Base-by-base conservation (phyloP, 345 rosid genomes). In the Zanthoxylum bungeanum region DNA sequence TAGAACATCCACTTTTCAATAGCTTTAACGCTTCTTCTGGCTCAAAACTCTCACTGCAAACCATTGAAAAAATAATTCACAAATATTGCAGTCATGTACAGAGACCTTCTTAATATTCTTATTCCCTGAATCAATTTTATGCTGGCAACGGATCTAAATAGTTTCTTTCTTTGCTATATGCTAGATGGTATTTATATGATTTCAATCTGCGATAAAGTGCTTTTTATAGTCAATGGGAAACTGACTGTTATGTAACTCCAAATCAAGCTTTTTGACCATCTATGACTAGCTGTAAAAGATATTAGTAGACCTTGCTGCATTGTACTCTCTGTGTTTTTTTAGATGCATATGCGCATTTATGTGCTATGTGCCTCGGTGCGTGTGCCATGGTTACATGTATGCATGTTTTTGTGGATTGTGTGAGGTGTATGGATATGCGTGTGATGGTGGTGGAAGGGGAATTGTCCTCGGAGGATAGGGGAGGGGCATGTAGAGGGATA, bases 1-100 rank as follows among this genome's bases (percentile, higher is more conserved):
- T 77, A 68, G 60, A 51, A 40, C 61, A 27, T 51, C 52, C 47
- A 27, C 27, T 55, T 46, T 70, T 17, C n/a, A n/a, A 36, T 16
- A 10, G 5, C 27, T 31, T 60, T 12, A 49, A 33, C 25, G 27
- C 49, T 8, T 14, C 31, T 61, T 44, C 4, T 44, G 49, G n/a
- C n/a, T n/a, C n/a, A n/a, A n/a, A n/a, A n/a, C n/a, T n/a, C 16
- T 44, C 49, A 14, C 49, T 44, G 49, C 49, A 12, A 19, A 44
- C 56, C 28, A 52, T 33, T 7, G 49, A 37, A 50, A 67, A 60
- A 50, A 16, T 67, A 22, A 68, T 68, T 36, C 16, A 11, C 24
- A 2, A 66, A 59, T 8, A 19, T 33, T 59, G 46, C 30, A 50
- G 19, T 66, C 27, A 49, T 33, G 30, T 46, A n/a, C 21, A 47